phyloP scores from a whole-genome alignment of 1,139 yeast species.

The Nakaseomyces nivariensis region DNA sequence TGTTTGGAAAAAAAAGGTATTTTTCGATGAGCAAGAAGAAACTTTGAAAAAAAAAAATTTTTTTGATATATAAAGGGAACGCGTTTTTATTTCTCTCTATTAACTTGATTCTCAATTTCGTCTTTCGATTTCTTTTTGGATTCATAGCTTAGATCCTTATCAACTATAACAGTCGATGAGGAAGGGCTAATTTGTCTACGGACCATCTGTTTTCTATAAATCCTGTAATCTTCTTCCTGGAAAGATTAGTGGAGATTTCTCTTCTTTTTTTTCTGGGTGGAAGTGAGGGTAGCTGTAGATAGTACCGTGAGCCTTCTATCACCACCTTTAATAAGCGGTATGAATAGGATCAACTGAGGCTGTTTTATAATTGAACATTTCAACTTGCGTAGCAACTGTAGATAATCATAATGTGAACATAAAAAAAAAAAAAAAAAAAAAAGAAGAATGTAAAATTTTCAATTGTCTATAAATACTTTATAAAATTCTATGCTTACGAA shows the following conservation, averaged over 20 bases:
- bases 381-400: background rate
- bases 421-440: too few species aligned
- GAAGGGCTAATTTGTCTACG: conserved; percentile 10
- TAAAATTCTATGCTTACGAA: too few species aligned
- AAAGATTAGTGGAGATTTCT: background rate
- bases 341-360: conserved; percentile 11
- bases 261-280: background rate
- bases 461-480: too few species aligned
- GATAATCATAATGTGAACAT: too few species aligned
- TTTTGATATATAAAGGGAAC: too few species aligned
- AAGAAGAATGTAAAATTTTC: too few species aligned
- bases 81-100: background rate
- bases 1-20: too few species aligned
- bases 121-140: background rate
- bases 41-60: too few species aligned
- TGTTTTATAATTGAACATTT: conserved; percentile 18
- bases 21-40: too few species aligned
- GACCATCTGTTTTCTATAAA: conserved; percentile 4
- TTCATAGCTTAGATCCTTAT: conserved; percentile 6
- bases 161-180: conserved; percentile 18
- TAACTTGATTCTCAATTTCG: too few species aligned
- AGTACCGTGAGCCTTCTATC: conserved; percentile 13
- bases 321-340: conserved; percentile 15
- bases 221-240: conserved; percentile 2
- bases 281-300: conserved; percentile 11